Conservation (phyloP, 345 rosid genomes). For the Gossypium australe region DNA sequence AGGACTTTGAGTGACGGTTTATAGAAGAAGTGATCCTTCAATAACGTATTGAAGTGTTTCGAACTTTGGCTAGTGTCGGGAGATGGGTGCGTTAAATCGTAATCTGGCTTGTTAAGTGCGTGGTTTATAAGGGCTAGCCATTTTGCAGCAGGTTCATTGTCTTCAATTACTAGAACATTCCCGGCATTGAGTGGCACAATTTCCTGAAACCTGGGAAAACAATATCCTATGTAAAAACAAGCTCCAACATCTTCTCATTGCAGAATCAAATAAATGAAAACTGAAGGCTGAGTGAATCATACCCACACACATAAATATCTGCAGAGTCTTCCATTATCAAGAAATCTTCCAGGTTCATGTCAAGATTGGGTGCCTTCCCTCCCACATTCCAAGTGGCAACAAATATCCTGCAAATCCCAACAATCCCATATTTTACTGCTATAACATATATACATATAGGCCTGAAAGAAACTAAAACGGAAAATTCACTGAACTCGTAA, state of each 20-base stretch:
- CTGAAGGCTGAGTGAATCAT: conserved; percentile 21
- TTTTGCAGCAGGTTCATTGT: conserved; percentile 93
- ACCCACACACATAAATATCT: conserved; percentile 92
- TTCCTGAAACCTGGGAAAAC: conserved; percentile 77
- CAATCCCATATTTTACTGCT: background rate
- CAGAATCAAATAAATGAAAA: background rate
- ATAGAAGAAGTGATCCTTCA: conserved; percentile 63
- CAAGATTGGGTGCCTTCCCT: conserved; percentile 69
- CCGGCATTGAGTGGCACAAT: conserved; percentile 96
- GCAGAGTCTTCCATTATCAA: conserved; percentile 76
- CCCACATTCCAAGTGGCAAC: conserved; percentile 95
- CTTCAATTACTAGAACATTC: conserved; percentile 80
- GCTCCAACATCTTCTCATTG: background rate
- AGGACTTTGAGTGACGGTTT: conserved; percentile 75
- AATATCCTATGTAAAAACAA: background rate
- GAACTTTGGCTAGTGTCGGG: conserved; percentile 30
- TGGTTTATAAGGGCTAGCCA: conserved; percentile 85
- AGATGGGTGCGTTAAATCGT: conserved; percentile 21
- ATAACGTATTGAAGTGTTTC: conserved; percentile 12
- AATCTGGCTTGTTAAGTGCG: conserved; percentile 59
- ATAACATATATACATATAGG: conserved; percentile 11
- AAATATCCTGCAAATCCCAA: conserved; percentile 48
- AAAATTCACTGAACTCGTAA: no score
- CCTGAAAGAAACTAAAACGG: no score
- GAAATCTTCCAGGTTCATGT: conserved; percentile 81